These are phyloP conservation scores for Podosphaera fusca DNA, from an alignment of 2,329 filamentous ascomycete genomes.

Conservation along the genomic window DNA sequence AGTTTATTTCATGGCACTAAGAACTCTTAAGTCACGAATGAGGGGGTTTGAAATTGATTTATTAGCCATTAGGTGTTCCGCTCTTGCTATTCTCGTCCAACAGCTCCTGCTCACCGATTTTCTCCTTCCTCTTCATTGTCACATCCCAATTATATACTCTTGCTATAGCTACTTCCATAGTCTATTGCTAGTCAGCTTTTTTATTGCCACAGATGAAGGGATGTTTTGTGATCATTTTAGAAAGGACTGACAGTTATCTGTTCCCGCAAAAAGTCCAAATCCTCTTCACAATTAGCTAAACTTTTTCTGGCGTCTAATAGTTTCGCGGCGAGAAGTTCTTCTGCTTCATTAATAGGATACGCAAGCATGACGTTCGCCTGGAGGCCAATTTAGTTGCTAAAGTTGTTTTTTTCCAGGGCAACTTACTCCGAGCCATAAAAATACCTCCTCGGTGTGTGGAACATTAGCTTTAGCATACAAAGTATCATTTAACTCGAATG, in stretches of 20 bases:
- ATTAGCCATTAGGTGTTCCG: conserved; percentile 15
- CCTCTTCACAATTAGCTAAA: conserved; percentile 77
- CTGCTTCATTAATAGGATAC: conserved; percentile 75
- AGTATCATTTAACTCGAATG: conserved; percentile 91
- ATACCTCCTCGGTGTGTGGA: conserved; percentile 69
- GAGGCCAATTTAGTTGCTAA: background rate
- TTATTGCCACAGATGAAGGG: background rate
- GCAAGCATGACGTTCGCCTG: conserved; percentile 93
- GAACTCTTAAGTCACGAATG: no score
- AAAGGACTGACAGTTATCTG: conserved; percentile 65
- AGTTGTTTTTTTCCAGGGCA: background rate
- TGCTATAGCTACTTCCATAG: conserved; percentile 85
- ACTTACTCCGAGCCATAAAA: conserved; percentile 78
- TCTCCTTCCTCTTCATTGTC: conserved; percentile 82
- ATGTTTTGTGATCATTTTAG: background rate
- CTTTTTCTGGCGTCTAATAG: conserved; percentile 57
- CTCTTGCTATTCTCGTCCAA: conserved; percentile 15
- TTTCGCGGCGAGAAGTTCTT: conserved; percentile 55
- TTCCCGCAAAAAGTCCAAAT: conserved; percentile 82
- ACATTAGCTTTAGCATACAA: conserved; percentile 75
- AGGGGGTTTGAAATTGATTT: background rate
- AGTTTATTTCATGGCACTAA: no score
- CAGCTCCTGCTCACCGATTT: conserved; percentile 31
- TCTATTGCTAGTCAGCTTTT: conserved; percentile 7
- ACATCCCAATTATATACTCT: conserved; percentile 99